Evolutionary conservation across 108 stramenopile species (phyloP).

Genomic region (Cyclotella baltica): DNA sequence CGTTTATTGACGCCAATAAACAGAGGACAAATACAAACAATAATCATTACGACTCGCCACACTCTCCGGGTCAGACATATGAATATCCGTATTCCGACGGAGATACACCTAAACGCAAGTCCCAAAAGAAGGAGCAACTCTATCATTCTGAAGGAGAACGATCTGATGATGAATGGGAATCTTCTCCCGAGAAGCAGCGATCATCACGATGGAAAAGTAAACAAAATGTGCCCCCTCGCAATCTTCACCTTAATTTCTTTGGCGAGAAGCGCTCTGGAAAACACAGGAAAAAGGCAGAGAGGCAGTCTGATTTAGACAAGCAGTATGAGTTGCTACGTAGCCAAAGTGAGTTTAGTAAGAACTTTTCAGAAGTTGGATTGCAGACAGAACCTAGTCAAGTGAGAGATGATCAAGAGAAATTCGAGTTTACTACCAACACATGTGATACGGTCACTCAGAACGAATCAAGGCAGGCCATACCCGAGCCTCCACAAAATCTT

Average conservation of each 20-base stretch:
- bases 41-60: too few relatives aligned
- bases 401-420: not conserved
- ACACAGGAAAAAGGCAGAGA: not conserved
- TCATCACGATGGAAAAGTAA: not conserved
- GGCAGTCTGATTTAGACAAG: not conserved
- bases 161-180: constrained; percentile 29
- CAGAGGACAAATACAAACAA: not conserved
- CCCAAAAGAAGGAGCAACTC: not conserved
- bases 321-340: not conserved
- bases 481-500: not conserved
- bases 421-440: not conserved
- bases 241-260: not conserved
- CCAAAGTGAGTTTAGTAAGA: not conserved
- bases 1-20: too few relatives aligned
- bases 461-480: not conserved
- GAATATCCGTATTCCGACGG: constrained; percentile 14
- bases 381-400: not conserved
- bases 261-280: not conserved
- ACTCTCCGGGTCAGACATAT: too few relatives aligned
- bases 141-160: constrained; percentile 36
- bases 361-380: not conserved
- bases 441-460: not conserved
- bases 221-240: not conserved
- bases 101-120: constrained; percentile 10
- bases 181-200: not conserved